Base-by-base conservation (phyloP, 805 yeast species). In the Priceomyces castillae region DNA sequence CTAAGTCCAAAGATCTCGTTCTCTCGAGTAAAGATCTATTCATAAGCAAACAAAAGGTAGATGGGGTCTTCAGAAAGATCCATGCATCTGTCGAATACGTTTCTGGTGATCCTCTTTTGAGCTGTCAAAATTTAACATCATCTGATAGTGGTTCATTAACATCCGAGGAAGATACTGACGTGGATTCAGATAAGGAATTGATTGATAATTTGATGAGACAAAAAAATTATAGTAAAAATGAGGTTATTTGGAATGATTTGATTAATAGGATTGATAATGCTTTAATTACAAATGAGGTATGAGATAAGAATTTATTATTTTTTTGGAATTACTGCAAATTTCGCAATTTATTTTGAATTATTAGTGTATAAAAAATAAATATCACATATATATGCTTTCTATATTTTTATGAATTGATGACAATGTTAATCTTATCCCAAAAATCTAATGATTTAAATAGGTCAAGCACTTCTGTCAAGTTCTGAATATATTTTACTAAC, bases 401-500 rank as follows among this genome's bases (percentile, higher is more conserved):
- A 22, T 9, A 6, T 22, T 22, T 22, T 22, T 22, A 22, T 22
- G 25, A 22, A 7, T 22, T 22, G 9, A 22, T n/a, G n/a, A n/a
- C n/a, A n/a, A n/a, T n/a, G n/a, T n/a, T n/a, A n/a, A n/a, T n/a
- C n/a, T n/a, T n/a, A n/a, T n/a, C n/a, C n/a, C n/a, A n/a, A n/a
- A n/a, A n/a, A n/a, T n/a, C n/a, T n/a, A 9, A 22, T 22, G 25
- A 22, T 22, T 22, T 9, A 22, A 22, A 6, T 22, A 9, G 16
- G 16, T 9, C 37, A 19, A 11, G 66, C 52, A 50, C 63, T 67
- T 40, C 80, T 56, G 46, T 77, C 78, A 41, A 76, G 67, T 47
- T 77, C 81, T 12, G 64, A 54, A 40, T 62, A 54, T 14, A 78
- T 58, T 35, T 61, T 60, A 7, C 66, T 55, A 3, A 86, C 90